Evolutionary conservation across 495 filamentous ascomycete genomes (phyloP).

Genomic region (Daldinia bambusicola): DNA sequence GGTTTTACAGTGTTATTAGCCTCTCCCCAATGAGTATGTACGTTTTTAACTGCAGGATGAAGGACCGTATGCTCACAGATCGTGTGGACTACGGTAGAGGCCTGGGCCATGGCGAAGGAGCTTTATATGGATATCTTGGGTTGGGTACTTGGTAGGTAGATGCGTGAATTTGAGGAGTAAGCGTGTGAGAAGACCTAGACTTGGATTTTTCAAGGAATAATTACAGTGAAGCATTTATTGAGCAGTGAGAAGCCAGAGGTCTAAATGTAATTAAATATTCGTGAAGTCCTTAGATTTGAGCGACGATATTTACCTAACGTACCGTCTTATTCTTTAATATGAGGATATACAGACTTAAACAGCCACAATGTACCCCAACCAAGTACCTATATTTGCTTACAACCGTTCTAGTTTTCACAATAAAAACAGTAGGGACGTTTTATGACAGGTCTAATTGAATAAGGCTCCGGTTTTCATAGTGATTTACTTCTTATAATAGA

Average conservation of each 20-base stretch:
- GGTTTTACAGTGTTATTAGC: not conserved
- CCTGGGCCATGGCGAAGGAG: not conserved
- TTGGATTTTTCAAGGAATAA: not conserved
- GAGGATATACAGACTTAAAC: no score
- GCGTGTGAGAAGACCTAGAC: not conserved
- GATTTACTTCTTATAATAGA: no score
- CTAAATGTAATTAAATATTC: not conserved
- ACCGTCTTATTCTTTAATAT: no score
- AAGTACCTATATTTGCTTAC: no score
- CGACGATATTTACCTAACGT: no score
- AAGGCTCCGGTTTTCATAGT: no score
- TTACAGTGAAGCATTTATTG: not conserved
- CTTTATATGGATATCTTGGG: not conserved
- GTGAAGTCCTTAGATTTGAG: not conserved
- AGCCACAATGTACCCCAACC: no score
- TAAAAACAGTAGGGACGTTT: no score
- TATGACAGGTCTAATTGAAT: no score
- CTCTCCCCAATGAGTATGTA: not conserved
- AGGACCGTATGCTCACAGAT: not conserved
- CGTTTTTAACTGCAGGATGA: not conserved
- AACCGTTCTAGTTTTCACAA: no score
- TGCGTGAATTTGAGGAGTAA: not conserved
- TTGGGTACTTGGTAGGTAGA: not conserved
- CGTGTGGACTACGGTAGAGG: not conserved
- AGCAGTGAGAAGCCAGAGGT: not conserved